Percentiles rank a stretch among this genome's conserved stretches.
Evolutionary conservation across 2,329 filamentous ascomycete species (phyloP).

Genomic region (Rutstroemia sp.): DNA sequence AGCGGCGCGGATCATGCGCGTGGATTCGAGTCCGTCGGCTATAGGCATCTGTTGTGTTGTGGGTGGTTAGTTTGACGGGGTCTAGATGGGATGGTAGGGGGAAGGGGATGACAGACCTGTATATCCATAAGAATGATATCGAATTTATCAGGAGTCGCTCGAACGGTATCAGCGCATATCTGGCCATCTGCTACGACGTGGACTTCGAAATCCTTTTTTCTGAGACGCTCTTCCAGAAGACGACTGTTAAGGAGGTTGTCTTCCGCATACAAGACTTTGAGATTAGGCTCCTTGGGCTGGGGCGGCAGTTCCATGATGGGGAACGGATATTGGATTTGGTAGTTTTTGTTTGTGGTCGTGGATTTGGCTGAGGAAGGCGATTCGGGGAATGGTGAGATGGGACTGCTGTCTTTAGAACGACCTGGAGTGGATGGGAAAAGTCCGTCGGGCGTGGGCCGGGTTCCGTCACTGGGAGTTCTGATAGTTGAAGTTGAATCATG

Average conservation of each 20-base stretch:
- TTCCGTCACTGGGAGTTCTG: background rate
- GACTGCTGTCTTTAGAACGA: background rate
- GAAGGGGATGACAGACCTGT: slow-evolving; percentile 52
- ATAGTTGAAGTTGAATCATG: background rate
- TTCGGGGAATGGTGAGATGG: background rate
- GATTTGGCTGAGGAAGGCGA: background rate
- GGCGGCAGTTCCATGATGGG: background rate
- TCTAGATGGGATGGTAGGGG: background rate
- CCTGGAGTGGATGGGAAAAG: background rate
- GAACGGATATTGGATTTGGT: slow-evolving; percentile 17
- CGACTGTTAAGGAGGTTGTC: slow-evolving; percentile 84
- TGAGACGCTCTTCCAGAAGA: slow-evolving; percentile 71
- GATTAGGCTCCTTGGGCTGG: slow-evolving; percentile 14
- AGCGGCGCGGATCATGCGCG: slow-evolving; percentile 71
- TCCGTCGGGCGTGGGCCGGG: background rate
- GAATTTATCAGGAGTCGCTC: slow-evolving; percentile 53
- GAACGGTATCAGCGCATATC: slow-evolving; percentile 67
- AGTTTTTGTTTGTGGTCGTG: slow-evolving; percentile 1
- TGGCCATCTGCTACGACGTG: slow-evolving; percentile 73
- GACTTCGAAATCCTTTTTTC: slow-evolving; percentile 67
- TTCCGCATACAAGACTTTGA: slow-evolving; percentile 67
- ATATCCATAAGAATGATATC: slow-evolving; percentile 89
- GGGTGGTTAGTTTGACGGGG: too few relatives aligned
- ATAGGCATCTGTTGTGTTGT: slow-evolving; percentile 70
- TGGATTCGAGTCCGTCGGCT: slow-evolving; percentile 73